A percentile compares a stretch with the other conserved stretches of the same genome.
phyloP scores from a whole-genome alignment of 2,329 filamentous ascomycete genomes.

The Penicillium oxalicum region DNA sequence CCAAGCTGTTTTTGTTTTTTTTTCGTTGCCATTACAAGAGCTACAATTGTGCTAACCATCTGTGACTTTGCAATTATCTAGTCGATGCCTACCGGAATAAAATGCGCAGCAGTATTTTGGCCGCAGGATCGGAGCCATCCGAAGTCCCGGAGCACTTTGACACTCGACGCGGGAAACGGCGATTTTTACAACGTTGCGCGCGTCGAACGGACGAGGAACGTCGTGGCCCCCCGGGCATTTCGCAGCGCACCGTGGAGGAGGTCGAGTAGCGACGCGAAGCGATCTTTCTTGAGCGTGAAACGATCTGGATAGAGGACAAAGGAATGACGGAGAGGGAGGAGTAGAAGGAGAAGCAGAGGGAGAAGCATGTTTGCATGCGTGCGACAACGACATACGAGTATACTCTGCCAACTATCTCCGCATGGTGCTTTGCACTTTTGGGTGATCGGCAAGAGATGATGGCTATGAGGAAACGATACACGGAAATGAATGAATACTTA shows the following conservation, averaged over 20 bases:
- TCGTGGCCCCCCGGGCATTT: slow-evolving; percentile 22
- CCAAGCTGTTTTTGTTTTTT: not conserved
- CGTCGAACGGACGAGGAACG: slow-evolving; percentile 16
- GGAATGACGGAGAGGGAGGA: too few species aligned
- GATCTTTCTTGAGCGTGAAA: too few species aligned
- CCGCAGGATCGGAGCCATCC: slow-evolving; percentile 67
- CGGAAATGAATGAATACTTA: too few species aligned
- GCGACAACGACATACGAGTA: too few species aligned
- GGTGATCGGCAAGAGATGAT: too few species aligned
- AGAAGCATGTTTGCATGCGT: not conserved
- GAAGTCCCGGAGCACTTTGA: slow-evolving; percentile 79
- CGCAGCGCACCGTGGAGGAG: slow-evolving; percentile 33
- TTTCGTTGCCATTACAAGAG: too few species aligned
- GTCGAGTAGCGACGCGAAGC: slow-evolving; percentile 20
- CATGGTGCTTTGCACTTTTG: too few species aligned
- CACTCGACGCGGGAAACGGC: slow-evolving; percentile 77
- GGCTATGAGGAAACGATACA: too few species aligned
- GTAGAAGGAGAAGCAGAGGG: not conserved
- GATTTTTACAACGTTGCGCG: slow-evolving; percentile 53
- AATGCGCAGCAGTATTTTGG: slow-evolving; percentile 75
- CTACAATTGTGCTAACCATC: too few species aligned
- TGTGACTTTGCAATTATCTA: slow-evolving; percentile 29
- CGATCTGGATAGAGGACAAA: too few species aligned
- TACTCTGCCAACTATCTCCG: too few species aligned
- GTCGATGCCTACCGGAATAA: slow-evolving; percentile 94